Evolutionary conservation across 192 early-diverging fungal species (phyloP), one percentile per base, ranked within the genome.

Genomic region (Coemansia sp.): DNA sequence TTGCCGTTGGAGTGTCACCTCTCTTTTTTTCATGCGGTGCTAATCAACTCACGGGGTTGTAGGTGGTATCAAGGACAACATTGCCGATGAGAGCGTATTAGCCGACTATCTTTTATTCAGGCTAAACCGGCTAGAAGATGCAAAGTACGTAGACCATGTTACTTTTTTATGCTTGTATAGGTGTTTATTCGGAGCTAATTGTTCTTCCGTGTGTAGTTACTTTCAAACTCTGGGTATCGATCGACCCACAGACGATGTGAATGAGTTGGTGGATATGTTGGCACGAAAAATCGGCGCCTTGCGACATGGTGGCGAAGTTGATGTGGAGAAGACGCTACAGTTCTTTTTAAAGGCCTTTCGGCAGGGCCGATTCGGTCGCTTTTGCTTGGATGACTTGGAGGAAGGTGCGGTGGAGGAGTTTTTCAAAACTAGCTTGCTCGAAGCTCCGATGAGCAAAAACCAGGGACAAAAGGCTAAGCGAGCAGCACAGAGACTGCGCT

Each of bases 41-140:
- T 52, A 34, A 64, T 47, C 45, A 37, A 2, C 10, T 14, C n/a
- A 18, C 16, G 45, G 0, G 0, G 16, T 18, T 62, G 39, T 73
- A 73, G 76, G 67, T 38, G 91, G 92, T 3, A 95, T 95, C 31
- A 91, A 89, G 16, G 94, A 97, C 70, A 85, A 90, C 62, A 82
- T 95, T 38, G 88, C 89, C 3, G 93, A 93, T 42, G 86, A 91
- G 59, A 73, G 85, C 71, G 83, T 94, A 41, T 88, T 98, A 47
- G 94, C 89, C 4, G 96, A 97, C 72, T 99, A 95, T 65, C 80
- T 99, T 18, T 77, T 99, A 0, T 97, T 88, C 76, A 78, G 87
- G 16, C 83, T 99, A 43, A 97, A 97, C 69, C 86, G 85, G 21
- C 55, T 78, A 8, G 64, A 83, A 11, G 72, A 66, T 3, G 73